phyloP scores from a whole-genome alignment of 2,329 filamentous ascomycete genomes.

The Magnaporthiopsis rhizophila region DNA sequence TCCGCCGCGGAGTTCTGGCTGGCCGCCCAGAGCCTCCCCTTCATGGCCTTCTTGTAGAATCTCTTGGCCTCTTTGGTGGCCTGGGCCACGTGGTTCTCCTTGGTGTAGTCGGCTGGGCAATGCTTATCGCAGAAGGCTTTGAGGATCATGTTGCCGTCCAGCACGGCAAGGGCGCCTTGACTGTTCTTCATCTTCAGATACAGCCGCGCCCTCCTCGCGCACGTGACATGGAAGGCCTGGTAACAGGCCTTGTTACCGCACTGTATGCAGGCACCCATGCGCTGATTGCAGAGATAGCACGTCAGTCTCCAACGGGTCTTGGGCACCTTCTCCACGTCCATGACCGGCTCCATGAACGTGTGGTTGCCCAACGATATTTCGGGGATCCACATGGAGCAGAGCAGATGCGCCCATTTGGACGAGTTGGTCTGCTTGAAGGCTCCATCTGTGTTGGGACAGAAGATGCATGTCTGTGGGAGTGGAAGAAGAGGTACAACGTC shows the following conservation, averaged over 20 bases:
- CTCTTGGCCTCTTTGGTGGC: constrained; percentile 77
- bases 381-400: constrained; percentile 98
- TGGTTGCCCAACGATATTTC: constrained; percentile 93
- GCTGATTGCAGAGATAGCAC: constrained; percentile 95
- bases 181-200: constrained; percentile 96
- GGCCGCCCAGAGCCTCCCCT: constrained; percentile 83
- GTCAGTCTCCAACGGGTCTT: constrained; percentile 87
- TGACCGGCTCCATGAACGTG: constrained; percentile 96
- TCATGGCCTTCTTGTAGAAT: constrained; percentile 86
- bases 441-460: constrained; percentile 94
- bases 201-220: constrained; percentile 76
- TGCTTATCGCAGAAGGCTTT: constrained; percentile 97
- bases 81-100: constrained; percentile 73
- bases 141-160: constrained; percentile 71
- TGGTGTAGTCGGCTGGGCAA: constrained; percentile 79
- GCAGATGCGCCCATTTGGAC: constrained; percentile 91
- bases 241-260: constrained; percentile 98
- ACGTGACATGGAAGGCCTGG: constrained; percentile 94
- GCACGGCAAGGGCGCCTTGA: constrained; percentile 67
- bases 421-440: constrained; percentile 98
- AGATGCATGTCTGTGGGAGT: constrained; percentile 70
- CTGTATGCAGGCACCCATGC: constrained; percentile 97
- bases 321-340: constrained; percentile 95
- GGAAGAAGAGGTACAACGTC: constrained; percentile 9
- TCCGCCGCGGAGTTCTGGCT: constrained; percentile 77